These are phyloP conservation scores for Rhododendron henanense DNA, from an alignment of 148 eudicot species.

Conservation along the genomic window DNA sequence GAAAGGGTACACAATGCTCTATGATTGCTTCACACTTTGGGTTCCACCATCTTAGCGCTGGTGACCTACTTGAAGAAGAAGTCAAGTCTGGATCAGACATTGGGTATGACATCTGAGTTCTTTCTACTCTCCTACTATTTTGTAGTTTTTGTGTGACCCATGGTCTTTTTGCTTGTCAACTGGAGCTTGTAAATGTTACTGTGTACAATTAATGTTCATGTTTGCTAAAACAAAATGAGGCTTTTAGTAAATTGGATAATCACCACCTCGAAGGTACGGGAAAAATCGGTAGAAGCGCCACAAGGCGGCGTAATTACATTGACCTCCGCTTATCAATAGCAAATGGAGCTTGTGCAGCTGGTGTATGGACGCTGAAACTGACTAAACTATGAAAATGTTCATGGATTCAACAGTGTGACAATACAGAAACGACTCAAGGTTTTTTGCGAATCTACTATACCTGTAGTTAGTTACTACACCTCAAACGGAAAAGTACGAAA, in stretches of 20 bases:
- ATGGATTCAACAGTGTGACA: background rate
- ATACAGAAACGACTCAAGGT: background rate
- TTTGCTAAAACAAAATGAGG: background rate
- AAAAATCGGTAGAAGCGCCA: no score
- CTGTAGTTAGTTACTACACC: background rate
- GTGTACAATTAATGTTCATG: no score
- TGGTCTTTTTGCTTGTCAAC: no score
- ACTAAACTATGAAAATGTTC: no score
- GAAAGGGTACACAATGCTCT: constrained; percentile 42
- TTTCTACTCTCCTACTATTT: no score
- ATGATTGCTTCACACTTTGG: constrained; percentile 35
- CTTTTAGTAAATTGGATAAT: background rate
- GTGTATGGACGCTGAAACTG: no score
- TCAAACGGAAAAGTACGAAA: background rate
- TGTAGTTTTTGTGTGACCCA: background rate
- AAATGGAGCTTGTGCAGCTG: no score
- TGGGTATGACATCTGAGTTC: constrained; percentile 15
- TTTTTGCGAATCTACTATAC: background rate
- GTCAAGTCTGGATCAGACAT: constrained; percentile 36
- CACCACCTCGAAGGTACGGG: no score
- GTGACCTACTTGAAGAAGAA: constrained; percentile 43
- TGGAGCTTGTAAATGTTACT: no score
- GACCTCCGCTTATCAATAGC: no score
- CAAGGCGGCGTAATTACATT: no score
- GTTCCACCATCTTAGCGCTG: constrained; percentile 40